Evolutionary conservation across 495 filamentous ascomycete genomes (phyloP).

Genomic region (Astrothelium subdiscretum): DNA sequence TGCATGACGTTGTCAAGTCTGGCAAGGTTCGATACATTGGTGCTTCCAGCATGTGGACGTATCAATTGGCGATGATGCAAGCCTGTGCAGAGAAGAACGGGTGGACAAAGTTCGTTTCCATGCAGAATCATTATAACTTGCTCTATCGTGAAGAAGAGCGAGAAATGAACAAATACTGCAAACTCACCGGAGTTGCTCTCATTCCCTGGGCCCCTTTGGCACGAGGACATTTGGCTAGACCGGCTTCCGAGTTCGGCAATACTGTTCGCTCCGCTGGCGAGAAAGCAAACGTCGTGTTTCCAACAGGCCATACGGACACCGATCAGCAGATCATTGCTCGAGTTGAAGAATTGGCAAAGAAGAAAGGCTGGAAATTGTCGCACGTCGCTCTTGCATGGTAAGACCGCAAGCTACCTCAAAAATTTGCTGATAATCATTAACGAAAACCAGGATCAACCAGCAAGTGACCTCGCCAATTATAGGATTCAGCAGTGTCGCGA

Average conservation of each 20-base stretch:
- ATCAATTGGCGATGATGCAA: slow-evolving; percentile 28
- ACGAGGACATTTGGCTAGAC: slow-evolving; percentile 28
- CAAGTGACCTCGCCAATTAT: slow-evolving; percentile 26
- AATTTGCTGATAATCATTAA: background rate
- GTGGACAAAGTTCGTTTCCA: slow-evolving; percentile 32
- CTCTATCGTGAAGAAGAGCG: slow-evolving; percentile 31
- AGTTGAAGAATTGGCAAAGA: slow-evolving; percentile 29
- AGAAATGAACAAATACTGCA: slow-evolving; percentile 30
- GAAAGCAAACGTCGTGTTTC: slow-evolving; percentile 7
- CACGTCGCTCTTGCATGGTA: slow-evolving; percentile 9
- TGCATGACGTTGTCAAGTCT: slow-evolving; percentile 27
- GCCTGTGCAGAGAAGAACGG: slow-evolving; percentile 29
- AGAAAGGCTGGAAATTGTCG: slow-evolving; percentile 30
- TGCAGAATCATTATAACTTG: slow-evolving; percentile 33
- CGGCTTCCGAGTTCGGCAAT: slow-evolving; percentile 15
- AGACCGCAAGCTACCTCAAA: slow-evolving; percentile 27
- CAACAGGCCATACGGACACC: slow-evolving; percentile 12
- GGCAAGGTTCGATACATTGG: slow-evolving; percentile 32
- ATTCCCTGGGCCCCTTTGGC: slow-evolving; percentile 31
- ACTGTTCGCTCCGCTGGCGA: slow-evolving; percentile 21
- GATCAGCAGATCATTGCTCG: slow-evolving; percentile 27
- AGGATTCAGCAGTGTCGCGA: slow-evolving; percentile 22
- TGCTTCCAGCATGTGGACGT: slow-evolving; percentile 28
- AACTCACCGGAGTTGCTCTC: slow-evolving; percentile 28
- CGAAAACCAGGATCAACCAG: slow-evolving; percentile 27